Percentiles rank a stretch among this genome's conserved stretches.
Conservation (phyloP, 148 eudicot species). For the Persicaria tinctoria region DNA sequence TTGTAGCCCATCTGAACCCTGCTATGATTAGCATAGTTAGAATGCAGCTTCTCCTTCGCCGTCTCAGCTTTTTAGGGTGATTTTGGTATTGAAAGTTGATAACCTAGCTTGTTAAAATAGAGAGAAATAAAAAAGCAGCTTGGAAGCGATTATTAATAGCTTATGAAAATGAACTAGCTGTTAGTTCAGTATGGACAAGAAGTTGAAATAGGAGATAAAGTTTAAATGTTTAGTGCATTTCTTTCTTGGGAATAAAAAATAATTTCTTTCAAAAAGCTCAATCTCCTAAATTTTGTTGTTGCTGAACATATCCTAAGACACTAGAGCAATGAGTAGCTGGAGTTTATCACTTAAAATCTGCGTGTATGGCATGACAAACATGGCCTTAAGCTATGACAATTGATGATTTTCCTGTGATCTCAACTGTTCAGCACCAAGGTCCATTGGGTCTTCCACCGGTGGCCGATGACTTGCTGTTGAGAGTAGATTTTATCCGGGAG, state of each 20-base stretch:
- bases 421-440: conserved; percentile 61
- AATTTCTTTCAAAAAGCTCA: background rate
- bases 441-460: conserved; percentile 56
- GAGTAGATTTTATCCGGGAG: conserved; percentile 86
- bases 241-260: too few species aligned
- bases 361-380: background rate
- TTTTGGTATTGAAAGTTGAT: background rate
- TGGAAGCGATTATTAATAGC: too few species aligned
- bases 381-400: background rate
- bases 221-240: too few species aligned
- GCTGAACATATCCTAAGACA: background rate
- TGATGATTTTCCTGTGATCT: conserved; percentile 13
- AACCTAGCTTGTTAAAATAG: background rate
- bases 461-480: conserved; percentile 67
- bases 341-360: background rate
- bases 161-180: too few species aligned
- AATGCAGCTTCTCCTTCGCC: background rate
- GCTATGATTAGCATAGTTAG: background rate
- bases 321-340: background rate
- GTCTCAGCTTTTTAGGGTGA: background rate
- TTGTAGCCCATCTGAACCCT: background rate
- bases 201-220: background rate
- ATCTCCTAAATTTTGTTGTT: background rate
- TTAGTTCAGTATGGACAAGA: background rate
- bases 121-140: too few species aligned